A percentile compares a stretch with the other conserved stretches of the same genome.
phyloP scores from a whole-genome alignment of 805 yeast species.

The Wickerhamiella nectarea region DNA sequence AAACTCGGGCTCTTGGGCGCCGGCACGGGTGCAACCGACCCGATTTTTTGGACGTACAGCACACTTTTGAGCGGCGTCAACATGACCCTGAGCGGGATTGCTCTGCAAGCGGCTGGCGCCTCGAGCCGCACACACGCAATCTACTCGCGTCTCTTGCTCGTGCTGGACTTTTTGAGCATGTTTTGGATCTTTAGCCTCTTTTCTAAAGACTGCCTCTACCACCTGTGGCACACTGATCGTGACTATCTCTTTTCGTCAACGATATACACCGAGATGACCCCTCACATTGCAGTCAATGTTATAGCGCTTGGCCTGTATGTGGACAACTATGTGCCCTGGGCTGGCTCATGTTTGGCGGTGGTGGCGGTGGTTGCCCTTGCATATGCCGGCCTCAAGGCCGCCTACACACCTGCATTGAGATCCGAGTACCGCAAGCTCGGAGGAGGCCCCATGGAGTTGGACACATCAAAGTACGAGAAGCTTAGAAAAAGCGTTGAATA shows the following conservation, averaged over 20 bases:
- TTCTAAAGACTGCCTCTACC: not conserved
- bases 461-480: slow-evolving; percentile 1
- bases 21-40: not conserved
- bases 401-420: slow-evolving; percentile 1
- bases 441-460: slow-evolving; percentile 4
- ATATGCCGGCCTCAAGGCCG: not conserved
- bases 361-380: not conserved
- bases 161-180: slow-evolving; percentile 2
- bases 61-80: slow-evolving; percentile 1
- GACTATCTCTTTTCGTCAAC: not conserved
- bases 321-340: not conserved
- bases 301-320: not conserved
- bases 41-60: slow-evolving; percentile 1
- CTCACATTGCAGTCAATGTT: slow-evolving; percentile 4
- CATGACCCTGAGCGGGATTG: slow-evolving; percentile 6
- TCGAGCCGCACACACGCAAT: slow-evolving; percentile 6
- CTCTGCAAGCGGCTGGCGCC: not conserved
- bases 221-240: slow-evolving; percentile 9
- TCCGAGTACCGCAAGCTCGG: slow-evolving; percentile 2
- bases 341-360: not conserved
- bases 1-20: not conserved
- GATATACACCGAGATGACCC: slow-evolving; percentile 5
- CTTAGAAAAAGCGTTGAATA: slow-evolving; percentile 5
- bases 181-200: slow-evolving; percentile 1
- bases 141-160: slow-evolving; percentile 1